Base-by-base conservation (phyloP, 495 filamentous ascomycete species). In the Corynascus novoguineensis region DNA sequence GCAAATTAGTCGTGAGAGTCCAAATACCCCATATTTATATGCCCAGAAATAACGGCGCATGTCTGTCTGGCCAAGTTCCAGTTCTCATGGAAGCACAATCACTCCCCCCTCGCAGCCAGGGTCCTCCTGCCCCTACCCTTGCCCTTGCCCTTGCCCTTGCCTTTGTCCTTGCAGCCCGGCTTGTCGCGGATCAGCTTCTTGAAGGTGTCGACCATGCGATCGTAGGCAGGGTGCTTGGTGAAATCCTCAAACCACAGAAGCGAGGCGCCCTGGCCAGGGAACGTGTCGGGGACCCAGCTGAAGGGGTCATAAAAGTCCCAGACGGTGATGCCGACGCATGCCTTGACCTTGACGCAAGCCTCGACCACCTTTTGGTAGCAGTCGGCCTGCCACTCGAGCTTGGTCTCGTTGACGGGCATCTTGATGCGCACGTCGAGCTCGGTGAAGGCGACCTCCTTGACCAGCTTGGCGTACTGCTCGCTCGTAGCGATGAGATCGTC, bases 311-410 rank as follows among this genome's bases (percentile, higher is more conserved):
- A 71, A 35, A 71, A 78, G 53, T 77, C 86, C 87, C 86, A 89
- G 24, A 85, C 74, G 6, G 84, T 89, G 28, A 89, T 72, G 5
- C 86, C 87, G 3, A 87, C 76, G 62, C 87, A 91, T 1, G 68
- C 61, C n/a, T 72, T 51, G 0, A 80, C 75, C 47, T 78, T 71
- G 17, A 83, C 60, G 60, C 87, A 90, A 0, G 83, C 83, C n/a
- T 65, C 71, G 14, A 82, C 77, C 15, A 73, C 60, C 47, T 64
- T 47, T 31, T 72, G 9, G 71, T 87, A 90, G 56, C 81, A 81
- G 10, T 70, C 72, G 21, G 71, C 73, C 72, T 89, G 86, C 69
- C 81, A 74, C 12, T 65, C 63, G 19, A 84, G 70, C 52, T 76
- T 74, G 5, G 73, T 70, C n/a, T 58, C 58, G 21, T 70, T 76